Percentiles rank a stretch among this genome's conserved stretches.
Conservation (phyloP, 1,139 yeast genomes). For the Suhomyces bolitotheri region DNA sequence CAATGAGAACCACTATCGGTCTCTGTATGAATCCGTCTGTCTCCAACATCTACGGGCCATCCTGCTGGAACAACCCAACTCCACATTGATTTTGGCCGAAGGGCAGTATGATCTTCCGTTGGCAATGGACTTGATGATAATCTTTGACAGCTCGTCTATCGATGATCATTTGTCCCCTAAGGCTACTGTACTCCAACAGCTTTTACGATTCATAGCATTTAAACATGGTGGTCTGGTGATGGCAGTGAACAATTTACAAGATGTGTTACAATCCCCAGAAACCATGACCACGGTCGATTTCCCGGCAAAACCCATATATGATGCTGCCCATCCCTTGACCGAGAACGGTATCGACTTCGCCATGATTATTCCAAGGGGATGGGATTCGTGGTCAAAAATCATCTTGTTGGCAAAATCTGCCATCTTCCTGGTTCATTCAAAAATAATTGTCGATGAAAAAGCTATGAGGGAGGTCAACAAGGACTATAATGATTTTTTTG, state of each 20-base stretch:
- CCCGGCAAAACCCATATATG: conserved; percentile 13
- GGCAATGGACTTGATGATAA: conserved; percentile 19
- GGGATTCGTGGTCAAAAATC: conserved; percentile 56
- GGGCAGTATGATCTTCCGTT: conserved; percentile 26
- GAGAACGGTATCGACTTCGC: conserved; percentile 9
- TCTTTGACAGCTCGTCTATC: conserved; percentile 20
- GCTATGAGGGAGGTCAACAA: conserved; percentile 15
- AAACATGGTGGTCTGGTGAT: conserved; percentile 41
- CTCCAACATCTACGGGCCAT: conserved; percentile 8
- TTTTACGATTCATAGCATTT: conserved; percentile 50
- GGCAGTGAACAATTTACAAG: conserved; percentile 19
- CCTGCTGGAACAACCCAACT: conserved; percentile 6
- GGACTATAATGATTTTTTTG: conserved; percentile 15
- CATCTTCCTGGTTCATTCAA: conserved; percentile 11
- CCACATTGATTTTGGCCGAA: conserved; percentile 2
- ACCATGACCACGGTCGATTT: conserved; percentile 1
- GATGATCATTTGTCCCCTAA: conserved; percentile 22
- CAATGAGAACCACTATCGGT: neutral
- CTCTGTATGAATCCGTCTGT: conserved; percentile 2
- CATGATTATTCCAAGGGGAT: conserved; percentile 49
- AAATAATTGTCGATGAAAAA: conserved; percentile 15
- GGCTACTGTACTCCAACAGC: conserved; percentile 47
- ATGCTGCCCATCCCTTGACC: conserved; percentile 6
- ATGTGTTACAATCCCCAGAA: conserved; percentile 6
- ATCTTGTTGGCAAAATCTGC: conserved; percentile 39